Base-by-base conservation (phyloP, 768 basidiomycete species). In the Candolleomyces eurysporus region DNA sequence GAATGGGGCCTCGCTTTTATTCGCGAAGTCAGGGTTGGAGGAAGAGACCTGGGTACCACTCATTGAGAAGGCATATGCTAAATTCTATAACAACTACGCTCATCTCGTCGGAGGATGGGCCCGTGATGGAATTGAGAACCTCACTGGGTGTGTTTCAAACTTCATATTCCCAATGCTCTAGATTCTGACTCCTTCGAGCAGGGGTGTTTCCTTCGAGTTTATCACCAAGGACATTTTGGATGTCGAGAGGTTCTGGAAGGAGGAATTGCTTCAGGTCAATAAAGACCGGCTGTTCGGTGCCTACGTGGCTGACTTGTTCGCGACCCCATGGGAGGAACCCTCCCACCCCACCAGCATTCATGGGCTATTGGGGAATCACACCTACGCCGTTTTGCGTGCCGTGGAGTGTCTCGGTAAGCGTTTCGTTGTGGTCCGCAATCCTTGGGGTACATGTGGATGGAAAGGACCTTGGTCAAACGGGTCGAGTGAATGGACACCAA, bases 31-130 rank as follows among this genome's bases (percentile, higher is more conserved):
- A 5, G 76, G 72, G 4, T 75, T 76, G 5, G 74, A 80, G 13
- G 78, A 78, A 40, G 84, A 85, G 59, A 84, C 82, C 0, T 85
- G 84, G 84, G 81, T 84, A 0, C 80, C 84, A 0, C 67, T 86
- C 1, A 72, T 84, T 21, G 84, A 85, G 65, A 86, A 86, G 65
- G 84, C 84, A 5, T 85, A 79, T 55, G 84, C 83, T 0, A 85
- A 85, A 64, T 67, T 83, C 2, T 82, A 85, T 62, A 83, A 78
- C 2, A 79, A 79, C 59, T 84, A 82, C 67, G 72, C 76, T 0
- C 73, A 78, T 1, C 65, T 84, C 36, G 60, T 65, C 31, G 74
- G 75, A 22, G 84, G 83, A 8, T 59, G 70, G 32, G 69, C 79
- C 21, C 73, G 74, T 51, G 82, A 84, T 63, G 84, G 79, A 11